Conservation (phyloP, 257 asterid genomes). For the Coffea eugenioides region DNA sequence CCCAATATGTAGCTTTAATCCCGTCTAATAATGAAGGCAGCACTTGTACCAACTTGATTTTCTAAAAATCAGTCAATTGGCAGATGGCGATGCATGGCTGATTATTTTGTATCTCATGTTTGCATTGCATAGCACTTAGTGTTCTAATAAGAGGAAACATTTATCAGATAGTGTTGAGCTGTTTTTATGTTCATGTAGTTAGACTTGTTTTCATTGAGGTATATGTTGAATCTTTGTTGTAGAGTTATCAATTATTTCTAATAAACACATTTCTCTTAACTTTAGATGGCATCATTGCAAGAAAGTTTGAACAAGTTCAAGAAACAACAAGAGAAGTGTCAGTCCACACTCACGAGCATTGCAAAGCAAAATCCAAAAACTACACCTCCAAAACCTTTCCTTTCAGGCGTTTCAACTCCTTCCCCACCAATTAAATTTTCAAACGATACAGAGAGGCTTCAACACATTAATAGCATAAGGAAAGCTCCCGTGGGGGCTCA, state of each 20-base stretch:
- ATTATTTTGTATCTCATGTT: background rate
- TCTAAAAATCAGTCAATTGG: background rate
- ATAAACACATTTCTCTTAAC: slow-evolving; percentile 1
- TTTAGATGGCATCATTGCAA: slow-evolving; percentile 24
- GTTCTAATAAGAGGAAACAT: background rate
- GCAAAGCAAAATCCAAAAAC: slow-evolving; percentile 17
- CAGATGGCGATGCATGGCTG: background rate
- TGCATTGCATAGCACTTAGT: background rate
- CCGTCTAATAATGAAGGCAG: background rate
- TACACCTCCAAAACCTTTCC: slow-evolving; percentile 36
- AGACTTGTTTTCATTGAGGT: background rate
- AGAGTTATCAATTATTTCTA: background rate
- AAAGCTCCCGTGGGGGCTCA: slow-evolving; percentile 95
- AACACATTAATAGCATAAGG: slow-evolving; percentile 81
- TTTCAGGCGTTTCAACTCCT: slow-evolving; percentile 41
- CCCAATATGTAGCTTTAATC: background rate
- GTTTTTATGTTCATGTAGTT: background rate
- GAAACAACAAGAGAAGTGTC: slow-evolving; percentile 28
- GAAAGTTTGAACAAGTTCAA: slow-evolving; percentile 22
- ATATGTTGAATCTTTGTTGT: background rate
- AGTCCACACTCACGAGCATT: slow-evolving; percentile 14
- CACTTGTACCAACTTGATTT: background rate
- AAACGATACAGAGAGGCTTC: slow-evolving; percentile 78
- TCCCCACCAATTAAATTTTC: slow-evolving; percentile 71
- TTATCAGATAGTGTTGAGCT: too few species aligned